Evolutionary conservation across 106 monocot species (phyloP).

Genomic region (Ottelia alismoides): DNA sequence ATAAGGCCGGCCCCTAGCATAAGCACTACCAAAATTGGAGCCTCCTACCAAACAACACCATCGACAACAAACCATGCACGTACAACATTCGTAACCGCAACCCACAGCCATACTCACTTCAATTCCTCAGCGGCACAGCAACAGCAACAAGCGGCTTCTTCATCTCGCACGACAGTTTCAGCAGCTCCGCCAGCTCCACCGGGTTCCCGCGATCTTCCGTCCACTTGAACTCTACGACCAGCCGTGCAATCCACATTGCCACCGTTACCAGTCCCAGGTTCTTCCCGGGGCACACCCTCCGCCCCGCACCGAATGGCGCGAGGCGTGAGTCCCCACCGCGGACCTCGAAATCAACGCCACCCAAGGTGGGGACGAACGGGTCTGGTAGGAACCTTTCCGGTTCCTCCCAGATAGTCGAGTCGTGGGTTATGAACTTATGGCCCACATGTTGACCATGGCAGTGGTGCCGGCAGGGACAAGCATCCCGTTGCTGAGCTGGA

Average conservation of each 20-base stretch:
- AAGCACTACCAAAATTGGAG: too few species aligned
- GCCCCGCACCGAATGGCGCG: slow-evolving; percentile 29
- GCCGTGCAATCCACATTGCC: slow-evolving; percentile 17
- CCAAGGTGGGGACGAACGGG: slow-evolving; percentile 5
- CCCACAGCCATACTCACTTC: too few species aligned
- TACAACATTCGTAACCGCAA: too few species aligned
- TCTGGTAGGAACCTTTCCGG: slow-evolving; percentile 11
- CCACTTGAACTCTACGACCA: slow-evolving; percentile 24
- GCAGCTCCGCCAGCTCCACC: slow-evolving; percentile 21
- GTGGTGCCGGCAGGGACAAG: slow-evolving; percentile 15
- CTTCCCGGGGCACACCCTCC: slow-evolving; percentile 30
- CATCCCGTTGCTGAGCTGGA: slow-evolving; percentile 15
- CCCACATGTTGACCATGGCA: slow-evolving; percentile 28
- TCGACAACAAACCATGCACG: too few species aligned
- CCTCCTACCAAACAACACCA: too few species aligned
- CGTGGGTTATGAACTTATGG: slow-evolving; percentile 26
- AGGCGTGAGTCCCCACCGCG: slow-evolving; percentile 14
- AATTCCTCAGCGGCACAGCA: too few species aligned
- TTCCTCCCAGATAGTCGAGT: slow-evolving; percentile 10
- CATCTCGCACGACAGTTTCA: slow-evolving; percentile 35
- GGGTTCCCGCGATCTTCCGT: background rate
- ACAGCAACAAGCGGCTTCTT: slow-evolving; percentile 14
- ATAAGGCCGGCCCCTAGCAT: too few species aligned
- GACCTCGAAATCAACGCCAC: slow-evolving; percentile 10
- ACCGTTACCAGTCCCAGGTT: slow-evolving; percentile 19